These are phyloP conservation scores for Leccinum arenicola DNA, from an alignment of 768 basidiomycete species.

Conservation along the genomic window DNA sequence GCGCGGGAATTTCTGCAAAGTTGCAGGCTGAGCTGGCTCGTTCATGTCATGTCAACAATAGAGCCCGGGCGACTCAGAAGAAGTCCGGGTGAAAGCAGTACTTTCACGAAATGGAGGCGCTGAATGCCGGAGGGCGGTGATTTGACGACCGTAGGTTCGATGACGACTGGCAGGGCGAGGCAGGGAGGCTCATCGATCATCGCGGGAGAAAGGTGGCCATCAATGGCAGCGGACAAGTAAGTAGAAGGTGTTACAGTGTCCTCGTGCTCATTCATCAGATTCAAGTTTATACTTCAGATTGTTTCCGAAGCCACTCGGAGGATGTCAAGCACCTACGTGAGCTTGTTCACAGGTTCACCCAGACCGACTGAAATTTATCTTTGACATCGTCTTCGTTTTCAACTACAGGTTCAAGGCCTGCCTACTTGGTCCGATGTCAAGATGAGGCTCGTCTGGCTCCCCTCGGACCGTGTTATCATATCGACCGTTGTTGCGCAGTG, in stretches of 20 bases:
- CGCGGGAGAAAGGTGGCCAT: not conserved
- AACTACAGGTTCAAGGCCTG: not conserved
- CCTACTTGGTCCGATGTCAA: not conserved
- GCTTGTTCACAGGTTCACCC: not conserved
- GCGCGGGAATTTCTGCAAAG: not conserved
- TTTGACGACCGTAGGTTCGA: not conserved
- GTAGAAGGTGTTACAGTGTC: not conserved
- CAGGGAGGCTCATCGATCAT: not conserved
- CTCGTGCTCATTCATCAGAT: not conserved
- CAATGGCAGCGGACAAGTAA: not conserved
- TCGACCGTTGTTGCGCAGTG: conserved; percentile 4
- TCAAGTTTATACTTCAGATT: not conserved
- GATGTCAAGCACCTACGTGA: not conserved
- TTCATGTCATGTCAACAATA: not conserved
- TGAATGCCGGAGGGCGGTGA: not conserved
- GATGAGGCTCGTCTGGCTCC: conserved; percentile 3
- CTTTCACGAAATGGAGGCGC: not conserved
- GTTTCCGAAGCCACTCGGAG: not conserved
- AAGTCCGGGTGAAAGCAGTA: not conserved
- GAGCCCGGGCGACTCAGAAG: not conserved
- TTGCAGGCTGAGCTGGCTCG: no score
- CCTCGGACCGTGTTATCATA: not conserved
- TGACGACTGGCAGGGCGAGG: not conserved
- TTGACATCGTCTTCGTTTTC: not conserved
- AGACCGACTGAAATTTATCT: not conserved